Conservation (phyloP, 495 filamentous ascomycete species). For the Trichodelitschia bisporula region DNA sequence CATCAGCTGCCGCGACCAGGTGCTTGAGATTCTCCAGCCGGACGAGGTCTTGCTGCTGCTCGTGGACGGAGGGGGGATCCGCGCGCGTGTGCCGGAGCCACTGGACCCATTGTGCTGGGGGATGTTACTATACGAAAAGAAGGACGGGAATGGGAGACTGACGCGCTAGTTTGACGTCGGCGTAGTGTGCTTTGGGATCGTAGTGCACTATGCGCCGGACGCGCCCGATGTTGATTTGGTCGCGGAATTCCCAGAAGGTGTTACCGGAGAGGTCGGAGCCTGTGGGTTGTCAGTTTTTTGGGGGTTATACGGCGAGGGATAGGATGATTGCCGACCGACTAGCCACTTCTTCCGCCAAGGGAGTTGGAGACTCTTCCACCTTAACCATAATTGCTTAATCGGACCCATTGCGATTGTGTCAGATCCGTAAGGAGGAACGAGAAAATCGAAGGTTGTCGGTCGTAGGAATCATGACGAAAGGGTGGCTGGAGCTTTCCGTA, state of each 20-base stretch:
- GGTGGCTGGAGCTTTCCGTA: too few relatives aligned
- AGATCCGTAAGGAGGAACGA: too few relatives aligned
- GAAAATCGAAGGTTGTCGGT: too few relatives aligned
- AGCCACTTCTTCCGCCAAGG: conserved; percentile 74
- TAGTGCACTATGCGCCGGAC: conserved; percentile 45
- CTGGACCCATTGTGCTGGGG: conserved; percentile 68
- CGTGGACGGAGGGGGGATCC: conserved; percentile 42
- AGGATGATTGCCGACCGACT: conserved; percentile 26
- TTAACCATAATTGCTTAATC: too few relatives aligned
- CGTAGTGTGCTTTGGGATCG: conserved; percentile 30
- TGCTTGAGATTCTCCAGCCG: conserved; percentile 45
- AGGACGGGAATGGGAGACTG: conserved; percentile 4
- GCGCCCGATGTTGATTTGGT: conserved; percentile 26
- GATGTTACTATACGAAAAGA: not conserved
- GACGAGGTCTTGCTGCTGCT: conserved; percentile 44
- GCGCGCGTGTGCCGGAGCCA: conserved; percentile 73
- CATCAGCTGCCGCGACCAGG: conserved; percentile 57
- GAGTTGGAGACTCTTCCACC: conserved; percentile 61
- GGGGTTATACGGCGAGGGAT: not conserved
- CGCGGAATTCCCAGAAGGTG: conserved; percentile 84
- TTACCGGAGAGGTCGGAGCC: conserved; percentile 72
- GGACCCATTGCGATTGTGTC: too few relatives aligned
- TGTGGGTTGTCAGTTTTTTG: conserved; percentile 17
- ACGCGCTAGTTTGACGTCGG: conserved; percentile 40
- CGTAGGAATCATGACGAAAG: too few relatives aligned